These are phyloP conservation scores for Meira nashicola DNA, from an alignment of 1,284 basidiomycete genomes.

Conservation along the genomic window DNA sequence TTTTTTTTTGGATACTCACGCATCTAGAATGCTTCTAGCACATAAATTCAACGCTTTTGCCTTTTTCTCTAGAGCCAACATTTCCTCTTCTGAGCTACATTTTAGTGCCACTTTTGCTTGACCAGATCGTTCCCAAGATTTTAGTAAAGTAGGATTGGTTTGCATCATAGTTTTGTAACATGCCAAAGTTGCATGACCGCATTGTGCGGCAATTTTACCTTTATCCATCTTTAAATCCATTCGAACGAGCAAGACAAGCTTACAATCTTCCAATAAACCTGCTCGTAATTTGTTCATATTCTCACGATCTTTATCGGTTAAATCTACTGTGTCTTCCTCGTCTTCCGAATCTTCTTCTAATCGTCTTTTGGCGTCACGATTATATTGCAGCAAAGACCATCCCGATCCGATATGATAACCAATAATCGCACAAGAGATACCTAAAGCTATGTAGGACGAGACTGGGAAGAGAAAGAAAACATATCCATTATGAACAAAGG, in stretches of 20 bases:
- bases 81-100: slow-evolving; percentile 35
- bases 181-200: slow-evolving; percentile 48
- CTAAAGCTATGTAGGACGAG: slow-evolving; percentile 22
- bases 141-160: slow-evolving; percentile 27
- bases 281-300: slow-evolving; percentile 17
- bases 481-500: too few relatives aligned
- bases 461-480: neutral
- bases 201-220: slow-evolving; percentile 52
- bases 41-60: slow-evolving; percentile 34
- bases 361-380: slow-evolving; percentile 20
- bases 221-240: slow-evolving; percentile 53
- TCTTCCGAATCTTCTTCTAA: slow-evolving; percentile 2
- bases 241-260: slow-evolving; percentile 48
- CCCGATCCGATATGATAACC: slow-evolving; percentile 42
- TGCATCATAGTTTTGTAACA: slow-evolving; percentile 37
- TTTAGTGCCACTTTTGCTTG: slow-evolving; percentile 52
- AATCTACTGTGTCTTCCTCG: slow-evolving; percentile 20
- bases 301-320: slow-evolving; percentile 17
- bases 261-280: slow-evolving; percentile 38
- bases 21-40: slow-evolving; percentile 65
- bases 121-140: slow-evolving; percentile 35
- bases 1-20: slow-evolving; percentile 61
- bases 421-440: slow-evolving; percentile 33
- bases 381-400: slow-evolving; percentile 34
- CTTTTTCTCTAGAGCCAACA: slow-evolving; percentile 29